Evolutionary conservation across 108 stramenopile species (phyloP), one percentile per base, ranked within the genome.

Genomic region (Epipyxis sp.): DNA sequence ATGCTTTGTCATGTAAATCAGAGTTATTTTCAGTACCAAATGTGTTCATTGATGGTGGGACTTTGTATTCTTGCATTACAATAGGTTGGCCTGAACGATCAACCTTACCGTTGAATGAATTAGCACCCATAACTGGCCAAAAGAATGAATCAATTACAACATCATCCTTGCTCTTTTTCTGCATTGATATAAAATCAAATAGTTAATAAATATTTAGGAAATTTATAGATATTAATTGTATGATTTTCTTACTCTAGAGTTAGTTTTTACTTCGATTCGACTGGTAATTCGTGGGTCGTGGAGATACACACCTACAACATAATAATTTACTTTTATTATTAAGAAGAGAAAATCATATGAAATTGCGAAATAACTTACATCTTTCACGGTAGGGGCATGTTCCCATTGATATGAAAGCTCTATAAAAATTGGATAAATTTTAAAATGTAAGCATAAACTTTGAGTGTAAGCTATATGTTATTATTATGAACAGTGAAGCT

Each of bases 361-460:
- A n/a, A n/a, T n/a, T n/a, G n/a, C n/a, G 46, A 50, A 50, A 50
- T 20, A 6, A 50, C 46, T 50, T 50, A 65, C 61, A 65, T 65
- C 61, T 65, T 25, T 65, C 61, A 25, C 61, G 61, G 34, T 65
- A 65, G 25, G 61, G 61, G 61, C 61, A 65, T 27, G 27, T 57
- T 3, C 71, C 71, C 10, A 32, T 39, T 6, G 50, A 54, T 6
- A 74, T 37, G 42, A 74, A 74, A 29, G 71, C 43, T 10, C 71
- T n/a, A n/a, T n/a, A n/a, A n/a, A n/a, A n/a, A n/a, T n/a, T n/a
- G n/a, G n/a, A n/a, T n/a, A n/a, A n/a, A n/a, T n/a, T n/a, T n/a
- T n/a, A n/a, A n/a, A n/a, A n/a, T n/a, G n/a, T n/a, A n/a, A n/a
- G n/a, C n/a, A n/a, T n/a, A n/a, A n/a, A n/a, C n/a, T n/a, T n/a